Evolutionary conservation across 164 flowering plant species (phyloP).

Genomic region (Hamamelis virginiana): DNA sequence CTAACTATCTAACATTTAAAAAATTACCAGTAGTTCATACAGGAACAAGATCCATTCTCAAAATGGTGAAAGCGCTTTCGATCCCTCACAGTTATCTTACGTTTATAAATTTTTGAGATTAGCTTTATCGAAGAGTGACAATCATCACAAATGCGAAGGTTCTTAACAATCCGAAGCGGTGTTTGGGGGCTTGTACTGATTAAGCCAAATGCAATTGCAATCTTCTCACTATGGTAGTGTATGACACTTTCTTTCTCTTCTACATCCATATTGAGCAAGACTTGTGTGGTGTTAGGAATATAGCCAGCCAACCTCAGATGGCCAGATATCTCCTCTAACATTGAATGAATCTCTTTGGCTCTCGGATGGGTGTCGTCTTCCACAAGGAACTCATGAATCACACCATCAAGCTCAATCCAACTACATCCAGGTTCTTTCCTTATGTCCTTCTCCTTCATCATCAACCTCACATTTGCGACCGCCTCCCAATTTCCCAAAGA

Average conservation of each 20-base stretch:
- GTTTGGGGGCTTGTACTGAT: conserved; percentile 38
- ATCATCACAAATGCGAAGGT: conserved; percentile 56
- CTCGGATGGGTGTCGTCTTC: conserved; percentile 52
- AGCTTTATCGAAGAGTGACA: conserved; percentile 51
- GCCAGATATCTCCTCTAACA: conserved; percentile 46
- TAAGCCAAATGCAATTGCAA: conserved; percentile 58
- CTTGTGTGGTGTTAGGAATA: conserved; percentile 42
- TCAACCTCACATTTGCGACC: conserved; percentile 47
- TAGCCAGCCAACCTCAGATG: conserved; percentile 34
- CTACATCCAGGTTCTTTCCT: conserved; percentile 70
- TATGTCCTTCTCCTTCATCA: conserved; percentile 53
- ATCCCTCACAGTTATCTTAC: conserved; percentile 50
- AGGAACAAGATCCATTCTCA: conserved; percentile 52
- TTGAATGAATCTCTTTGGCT: conserved; percentile 42
- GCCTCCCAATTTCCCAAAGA: conserved; percentile 51
- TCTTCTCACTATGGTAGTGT: conserved; percentile 53
- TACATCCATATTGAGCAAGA: conserved; percentile 49
- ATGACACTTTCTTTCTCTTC: conserved; percentile 38
- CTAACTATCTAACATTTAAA: neutral
- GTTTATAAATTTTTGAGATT: conserved; percentile 38
- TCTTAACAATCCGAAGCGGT: conserved; percentile 46
- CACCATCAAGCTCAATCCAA: conserved; percentile 61
- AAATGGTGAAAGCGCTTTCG: conserved; percentile 61
- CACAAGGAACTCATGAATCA: conserved; percentile 52
- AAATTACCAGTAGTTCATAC: conserved; percentile 51